A percentile compares a stretch with the other conserved stretches of the same genome.
These are phyloP conservation scores for Tylopilus sp. DNA, from an alignment of 768 basidiomycete species.

Conservation along the genomic window DNA sequence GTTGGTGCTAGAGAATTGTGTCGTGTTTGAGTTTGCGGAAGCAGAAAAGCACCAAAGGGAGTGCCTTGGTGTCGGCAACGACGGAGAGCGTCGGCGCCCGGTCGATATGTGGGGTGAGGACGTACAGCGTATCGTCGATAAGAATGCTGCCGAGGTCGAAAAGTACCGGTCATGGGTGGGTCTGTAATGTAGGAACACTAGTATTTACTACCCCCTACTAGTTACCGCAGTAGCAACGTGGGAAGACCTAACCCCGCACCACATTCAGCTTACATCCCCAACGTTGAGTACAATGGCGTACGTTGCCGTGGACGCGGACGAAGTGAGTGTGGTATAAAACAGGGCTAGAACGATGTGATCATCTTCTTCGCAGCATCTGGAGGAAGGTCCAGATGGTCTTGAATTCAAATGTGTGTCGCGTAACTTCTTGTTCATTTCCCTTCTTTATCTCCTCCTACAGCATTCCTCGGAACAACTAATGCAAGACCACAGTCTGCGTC, in stretches of 20 bases:
- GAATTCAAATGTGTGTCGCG: constrained; percentile 63
- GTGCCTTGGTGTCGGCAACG: constrained; percentile 31
- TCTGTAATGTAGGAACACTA: constrained; percentile 9
- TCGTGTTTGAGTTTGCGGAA: constrained; percentile 77
- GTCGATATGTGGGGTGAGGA: constrained; percentile 71
- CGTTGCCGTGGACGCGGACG: constrained; percentile 68
- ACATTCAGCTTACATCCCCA: too few relatives aligned
- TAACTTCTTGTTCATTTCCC: not conserved
- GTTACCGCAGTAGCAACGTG: too few relatives aligned
- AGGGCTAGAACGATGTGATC: not conserved
- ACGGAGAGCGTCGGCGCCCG: constrained; percentile 29
- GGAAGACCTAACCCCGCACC: not conserved
- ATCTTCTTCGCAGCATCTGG: constrained; percentile 41
- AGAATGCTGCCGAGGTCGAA: constrained; percentile 56
- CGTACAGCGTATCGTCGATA: constrained; percentile 53
- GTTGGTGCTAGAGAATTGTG: constrained; percentile 75
- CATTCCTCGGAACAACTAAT: constrained; percentile 48
- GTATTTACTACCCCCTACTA: too few relatives aligned
- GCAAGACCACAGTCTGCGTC: constrained; percentile 23
- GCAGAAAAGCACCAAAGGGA: constrained; percentile 61
- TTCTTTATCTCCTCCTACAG: constrained; percentile 29
- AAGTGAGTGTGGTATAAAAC: constrained; percentile 40
- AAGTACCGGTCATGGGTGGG: constrained; percentile 53
- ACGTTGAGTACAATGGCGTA: constrained; percentile 63
- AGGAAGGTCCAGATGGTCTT: constrained; percentile 66